A percentile compares a stretch with the other conserved stretches of the same genome.
phyloP scores from a whole-genome alignment of 345 rosid species.

The Lepidium africanum region DNA sequence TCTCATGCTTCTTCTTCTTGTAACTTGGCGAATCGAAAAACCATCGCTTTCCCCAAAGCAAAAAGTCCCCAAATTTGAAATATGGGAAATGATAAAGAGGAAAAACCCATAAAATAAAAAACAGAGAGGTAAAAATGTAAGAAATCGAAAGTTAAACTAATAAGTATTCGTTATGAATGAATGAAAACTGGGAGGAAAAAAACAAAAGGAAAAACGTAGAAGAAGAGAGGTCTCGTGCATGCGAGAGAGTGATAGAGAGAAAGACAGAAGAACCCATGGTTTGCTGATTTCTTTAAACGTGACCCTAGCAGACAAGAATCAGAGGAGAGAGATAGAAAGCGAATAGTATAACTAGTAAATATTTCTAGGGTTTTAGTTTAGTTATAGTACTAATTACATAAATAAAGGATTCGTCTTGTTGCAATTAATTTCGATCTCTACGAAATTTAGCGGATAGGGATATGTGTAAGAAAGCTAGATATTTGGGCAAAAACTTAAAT shows the following conservation, averaged over 20 bases:
- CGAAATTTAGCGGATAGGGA: conserved; percentile 28
- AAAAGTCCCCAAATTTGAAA: conserved; percentile 16
- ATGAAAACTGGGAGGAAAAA: background rate
- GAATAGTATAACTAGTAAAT: background rate
- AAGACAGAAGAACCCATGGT: conserved; percentile 20
- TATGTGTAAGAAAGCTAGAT: conserved; percentile 30
- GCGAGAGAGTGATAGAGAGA: conserved; percentile 26
- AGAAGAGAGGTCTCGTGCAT: conserved; percentile 26
- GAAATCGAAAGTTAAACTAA: background rate
- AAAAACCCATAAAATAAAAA: background rate
- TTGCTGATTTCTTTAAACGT: conserved; percentile 29
- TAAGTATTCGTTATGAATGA: background rate
- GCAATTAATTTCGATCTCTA: conserved; percentile 11
- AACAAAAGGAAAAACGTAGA: background rate
- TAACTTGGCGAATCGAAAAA: background rate
- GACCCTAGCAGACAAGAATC: conserved; percentile 22
- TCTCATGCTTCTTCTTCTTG: conserved; percentile 20
- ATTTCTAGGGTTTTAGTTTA: background rate
- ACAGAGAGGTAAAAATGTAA: background rate
- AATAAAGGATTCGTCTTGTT: conserved; percentile 18
- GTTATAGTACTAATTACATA: background rate
- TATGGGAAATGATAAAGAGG: background rate
- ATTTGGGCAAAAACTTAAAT: conserved; percentile 21
- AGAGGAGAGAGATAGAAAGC: conserved; percentile 15
- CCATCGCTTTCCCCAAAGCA: too few relatives aligned